Evolutionary conservation across 768 basidiomycete genomes (phyloP).

Genomic region (Neoboletus brunneissimus): DNA sequence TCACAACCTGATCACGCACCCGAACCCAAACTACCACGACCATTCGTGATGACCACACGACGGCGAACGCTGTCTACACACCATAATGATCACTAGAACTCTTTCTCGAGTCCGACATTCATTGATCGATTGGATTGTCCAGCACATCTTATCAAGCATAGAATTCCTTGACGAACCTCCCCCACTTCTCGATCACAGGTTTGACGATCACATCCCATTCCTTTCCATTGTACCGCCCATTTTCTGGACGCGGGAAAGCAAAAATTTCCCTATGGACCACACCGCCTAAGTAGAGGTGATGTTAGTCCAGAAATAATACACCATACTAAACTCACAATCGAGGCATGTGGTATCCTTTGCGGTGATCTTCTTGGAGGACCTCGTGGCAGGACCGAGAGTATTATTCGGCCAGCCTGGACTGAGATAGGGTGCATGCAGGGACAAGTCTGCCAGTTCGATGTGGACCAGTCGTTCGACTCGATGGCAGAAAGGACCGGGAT

Average conservation of each 20-base stretch:
- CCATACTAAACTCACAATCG: conserved; percentile 41
- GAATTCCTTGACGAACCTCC: conserved; percentile 48
- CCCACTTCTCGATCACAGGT: conserved; percentile 79
- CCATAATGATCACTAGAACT: neutral
- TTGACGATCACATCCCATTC: conserved; percentile 77
- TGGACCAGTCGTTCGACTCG: conserved; percentile 78
- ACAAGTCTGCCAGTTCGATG: conserved; percentile 73
- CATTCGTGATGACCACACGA: too few relatives aligned
- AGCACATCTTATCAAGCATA: conserved; percentile 21
- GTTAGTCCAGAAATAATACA: conserved; percentile 4
- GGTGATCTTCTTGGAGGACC: conserved; percentile 14
- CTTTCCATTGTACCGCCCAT: conserved; percentile 53
- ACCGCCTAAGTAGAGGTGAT: conserved; percentile 41
- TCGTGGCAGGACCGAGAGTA: conserved; percentile 24
- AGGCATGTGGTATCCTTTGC: conserved; percentile 32
- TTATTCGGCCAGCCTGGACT: conserved; percentile 45
- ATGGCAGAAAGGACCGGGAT: conserved; percentile 64
- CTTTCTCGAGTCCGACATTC: neutral
- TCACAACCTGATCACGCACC: too few relatives aligned
- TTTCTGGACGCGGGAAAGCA: conserved; percentile 54
- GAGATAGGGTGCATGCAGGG: conserved; percentile 57
- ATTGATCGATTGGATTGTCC: neutral
- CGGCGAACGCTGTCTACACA: too few relatives aligned
- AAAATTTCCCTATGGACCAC: conserved; percentile 76
- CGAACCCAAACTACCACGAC: too few relatives aligned